Evolutionary conservation across 2,329 filamentous ascomycete species (phyloP), one percentile per base, ranked within the genome.

Genomic region (Claviceps sp.): DNA sequence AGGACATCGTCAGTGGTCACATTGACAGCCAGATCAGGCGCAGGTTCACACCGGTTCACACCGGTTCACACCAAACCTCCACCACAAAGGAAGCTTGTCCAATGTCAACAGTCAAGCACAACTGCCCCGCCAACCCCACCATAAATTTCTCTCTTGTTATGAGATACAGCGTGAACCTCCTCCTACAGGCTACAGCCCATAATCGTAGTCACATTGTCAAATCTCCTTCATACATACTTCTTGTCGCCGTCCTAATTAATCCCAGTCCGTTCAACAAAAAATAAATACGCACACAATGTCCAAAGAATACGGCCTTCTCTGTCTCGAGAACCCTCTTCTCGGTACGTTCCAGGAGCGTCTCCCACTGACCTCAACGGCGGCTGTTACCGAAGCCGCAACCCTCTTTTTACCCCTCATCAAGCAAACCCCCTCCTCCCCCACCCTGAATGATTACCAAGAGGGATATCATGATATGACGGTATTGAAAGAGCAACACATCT

Each of bases 241-340:
- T 37, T 45, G 23, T 16, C 16, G 23, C 23, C 13, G 3, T 43
- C n/a, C 29, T 7, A 0, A 9, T 17, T 29, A 5, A 4, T 22
- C 11, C 17, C 17, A 5, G 29, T 36, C 11, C n/a, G 5, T 20
- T 9, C 3, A 11, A 34, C 3, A 11, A 34, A 23, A 29, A 8
- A 38, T 2, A 22, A 34, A 45, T 22, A 45, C 42, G 39, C 29
- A 26, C 40, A 46, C 49, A 37, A 95, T 95, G 88, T 77, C 71
- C 61, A 85, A 89, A 73, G 84, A 89, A 71, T 97, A 85, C 75
- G 78, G 87, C 70, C 85, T 98, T 64, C 79, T 97, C 65, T 93
- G 86, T 72, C 74, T 98, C 64, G 93, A 96, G 84, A 98, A 98
- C 73, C 93, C 93, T 69, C 83, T 98, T 62, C 86, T 98, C 63